Conservation (phyloP, 2,329 filamentous ascomycete genomes). For the Coniochaeta sp. region DNA sequence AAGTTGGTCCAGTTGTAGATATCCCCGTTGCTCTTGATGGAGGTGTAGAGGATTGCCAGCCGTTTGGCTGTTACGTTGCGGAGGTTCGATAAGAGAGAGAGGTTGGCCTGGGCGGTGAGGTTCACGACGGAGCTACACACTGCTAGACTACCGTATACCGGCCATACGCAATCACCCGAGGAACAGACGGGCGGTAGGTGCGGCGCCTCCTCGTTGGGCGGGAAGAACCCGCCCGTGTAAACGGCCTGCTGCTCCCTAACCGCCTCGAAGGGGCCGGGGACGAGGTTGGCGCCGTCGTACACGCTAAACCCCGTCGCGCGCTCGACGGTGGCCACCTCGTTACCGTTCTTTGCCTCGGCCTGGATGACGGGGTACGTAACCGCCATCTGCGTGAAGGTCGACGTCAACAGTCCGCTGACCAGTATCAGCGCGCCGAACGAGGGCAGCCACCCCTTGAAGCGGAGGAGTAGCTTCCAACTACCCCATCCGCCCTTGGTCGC, state of each 20-base stretch:
- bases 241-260: constrained; percentile 9
- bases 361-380: constrained; percentile 7
- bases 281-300: constrained; percentile 7
- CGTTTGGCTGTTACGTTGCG: constrained; percentile 7
- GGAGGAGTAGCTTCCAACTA: constrained; percentile 11
- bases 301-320: constrained; percentile 8
- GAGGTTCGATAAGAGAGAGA: constrained; percentile 6
- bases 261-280: constrained; percentile 7
- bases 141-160: constrained; percentile 11
- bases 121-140: constrained; percentile 13
- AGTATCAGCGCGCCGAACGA: constrained; percentile 12
- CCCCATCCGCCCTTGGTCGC: constrained; percentile 13
- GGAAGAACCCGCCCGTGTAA: constrained; percentile 7
- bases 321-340: constrained; percentile 5
- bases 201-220: constrained; percentile 5
- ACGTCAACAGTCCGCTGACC: constrained; percentile 14
- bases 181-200: constrained; percentile 3
- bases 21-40: constrained; percentile 6
- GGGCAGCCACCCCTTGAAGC: constrained; percentile 11
- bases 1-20: constrained; percentile 6
- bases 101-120: constrained; percentile 8
- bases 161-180: neutral
- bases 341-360: constrained; percentile 1
- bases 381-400: constrained; percentile 15
- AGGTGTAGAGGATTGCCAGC: constrained; percentile 5